These are phyloP conservation scores for Moesziomyces parantarcticus DNA, from an alignment of 1,284 basidiomycete species.

Conservation along the genomic window DNA sequence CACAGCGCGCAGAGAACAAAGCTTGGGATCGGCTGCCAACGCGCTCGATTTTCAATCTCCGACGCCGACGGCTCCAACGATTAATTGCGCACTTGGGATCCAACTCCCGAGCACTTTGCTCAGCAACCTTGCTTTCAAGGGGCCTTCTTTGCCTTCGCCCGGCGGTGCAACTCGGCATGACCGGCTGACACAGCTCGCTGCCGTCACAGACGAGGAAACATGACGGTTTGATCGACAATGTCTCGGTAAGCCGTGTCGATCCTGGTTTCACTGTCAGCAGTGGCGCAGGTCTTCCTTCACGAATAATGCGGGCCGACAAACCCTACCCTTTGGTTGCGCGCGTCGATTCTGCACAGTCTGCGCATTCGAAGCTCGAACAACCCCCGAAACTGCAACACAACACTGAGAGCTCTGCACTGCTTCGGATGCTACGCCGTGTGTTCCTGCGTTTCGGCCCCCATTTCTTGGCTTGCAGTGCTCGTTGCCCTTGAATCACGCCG, in stretches of 20 bases:
- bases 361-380: neutral
- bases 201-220: neutral
- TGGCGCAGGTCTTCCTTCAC: neutral
- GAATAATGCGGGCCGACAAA: too few species aligned
- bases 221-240: neutral
- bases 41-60: constrained; percentile 10
- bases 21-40: neutral
- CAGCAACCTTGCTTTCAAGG: neutral
- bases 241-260: neutral
- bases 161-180: neutral
- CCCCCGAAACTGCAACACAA: neutral
- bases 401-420: neutral
- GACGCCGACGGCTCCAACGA: constrained; percentile 15
- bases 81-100: neutral
- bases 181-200: too few species aligned
- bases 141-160: neutral
- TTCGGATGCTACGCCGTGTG: constrained; percentile 4
- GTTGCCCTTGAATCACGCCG: neutral
- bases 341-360: too few species aligned
- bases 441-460: constrained; percentile 3
- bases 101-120: neutral
- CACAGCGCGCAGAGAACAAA: neutral
- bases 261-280: neutral
- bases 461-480: too few species aligned
- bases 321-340: too few species aligned